These are phyloP conservation scores for Monosporozyma siamensis DNA, from an alignment of 805 yeast species.

Conservation along the genomic window DNA sequence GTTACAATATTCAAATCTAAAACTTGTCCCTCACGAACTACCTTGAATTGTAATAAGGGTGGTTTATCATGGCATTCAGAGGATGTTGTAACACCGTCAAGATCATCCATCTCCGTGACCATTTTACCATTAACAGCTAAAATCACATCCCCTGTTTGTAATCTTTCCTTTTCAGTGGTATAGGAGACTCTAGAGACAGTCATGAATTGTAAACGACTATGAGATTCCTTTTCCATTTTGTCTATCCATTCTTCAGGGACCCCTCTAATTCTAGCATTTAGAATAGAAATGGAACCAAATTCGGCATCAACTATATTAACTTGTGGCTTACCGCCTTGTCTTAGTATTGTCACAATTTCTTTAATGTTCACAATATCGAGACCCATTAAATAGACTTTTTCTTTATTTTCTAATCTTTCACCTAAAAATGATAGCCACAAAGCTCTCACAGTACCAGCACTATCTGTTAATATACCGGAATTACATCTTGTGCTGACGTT, in stretches of 20 bases:
- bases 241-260: conserved; percentile 78
- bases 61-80: conserved; percentile 34
- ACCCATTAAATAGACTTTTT: conserved; percentile 63
- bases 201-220: conserved; percentile 64
- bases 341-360: conserved; percentile 47
- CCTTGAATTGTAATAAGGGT: conserved; percentile 41
- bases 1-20: conserved; percentile 56
- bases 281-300: conserved; percentile 54
- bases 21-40: conserved; percentile 64
- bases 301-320: conserved; percentile 73
- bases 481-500: conserved; percentile 62
- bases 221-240: conserved; percentile 50
- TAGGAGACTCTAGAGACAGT: conserved; percentile 60
- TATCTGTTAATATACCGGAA: conserved; percentile 69
- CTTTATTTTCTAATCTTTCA: conserved; percentile 53
- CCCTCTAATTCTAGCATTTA: conserved; percentile 77
- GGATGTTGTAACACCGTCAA: conserved; percentile 35
- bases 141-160: conserved; percentile 64
- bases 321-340: conserved; percentile 41
- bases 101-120: conserved; percentile 59
- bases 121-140: conserved; percentile 57
- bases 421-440: conserved; percentile 82
- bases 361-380: conserved; percentile 61
- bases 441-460: conserved; percentile 72
- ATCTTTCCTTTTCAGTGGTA: conserved; percentile 31